Evolutionary conservation across 345 rosid species (phyloP), one percentile per base, ranked within the genome.

Genomic region (Euphorbia tirucalli): DNA sequence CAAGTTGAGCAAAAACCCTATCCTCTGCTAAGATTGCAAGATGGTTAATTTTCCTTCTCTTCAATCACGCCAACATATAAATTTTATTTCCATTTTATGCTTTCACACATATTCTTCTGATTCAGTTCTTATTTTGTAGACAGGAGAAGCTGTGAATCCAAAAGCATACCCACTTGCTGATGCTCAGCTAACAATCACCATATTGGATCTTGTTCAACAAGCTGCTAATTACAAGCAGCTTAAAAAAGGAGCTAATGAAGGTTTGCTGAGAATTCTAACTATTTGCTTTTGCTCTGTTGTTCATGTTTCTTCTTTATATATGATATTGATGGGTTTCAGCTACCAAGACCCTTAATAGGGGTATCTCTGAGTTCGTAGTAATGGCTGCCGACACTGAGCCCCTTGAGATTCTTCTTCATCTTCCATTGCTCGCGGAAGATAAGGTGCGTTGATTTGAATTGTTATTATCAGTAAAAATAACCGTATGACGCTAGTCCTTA

Each of bases 201-300:
- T 95, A 35, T 80, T 92, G 25, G 97, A 95, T 83, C 96, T 95
- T 19, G 88, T 95, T 72, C 97, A 92, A 68, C 97, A 95, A 84
- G 99, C 97, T 41, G 88, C 96, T 63, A 89, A 92, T 74, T 90
- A 92, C 92, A 92, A 90, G 87, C 99, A 95, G 79, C 99, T 95
- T 71, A 95, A 95, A 71, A 94, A 95, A 84, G 97, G 98, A 6
- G 98, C 97, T 22, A 95, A 95, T 71, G 99, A 95, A 90, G 98
- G 96, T 87, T 37, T 27, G 3, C 18, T 56, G 6, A 28, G 2
- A 21, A 30, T 55, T 19, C 46, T n/a, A 13, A 52, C 58, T 19
- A 21, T n/a, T 52, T 13, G 4, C 52, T 46, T 16, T 13, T 46
- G 16, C 18, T 13, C 3, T 16, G 52, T 46, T 46, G 52, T 46